A percentile compares a stretch with the other conserved stretches of the same genome.
Conservation (phyloP, 306 rosid genomes). For the Cucumis cinereus region DNA sequence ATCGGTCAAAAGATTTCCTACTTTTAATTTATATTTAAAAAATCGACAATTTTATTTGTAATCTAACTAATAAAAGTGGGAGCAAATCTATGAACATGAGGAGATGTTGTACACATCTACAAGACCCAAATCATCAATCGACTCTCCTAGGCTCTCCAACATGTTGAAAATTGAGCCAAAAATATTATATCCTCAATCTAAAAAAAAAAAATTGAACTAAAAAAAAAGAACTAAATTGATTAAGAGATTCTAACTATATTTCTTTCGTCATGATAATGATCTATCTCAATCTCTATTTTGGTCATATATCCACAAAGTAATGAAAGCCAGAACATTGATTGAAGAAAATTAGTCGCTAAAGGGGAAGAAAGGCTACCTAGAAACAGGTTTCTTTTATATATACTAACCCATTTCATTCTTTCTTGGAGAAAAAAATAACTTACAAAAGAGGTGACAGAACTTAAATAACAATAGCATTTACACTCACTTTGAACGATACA, state of each 20-base stretch:
- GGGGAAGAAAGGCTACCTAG: background rate
- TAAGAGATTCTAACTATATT: background rate
- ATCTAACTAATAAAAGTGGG: too few species aligned
- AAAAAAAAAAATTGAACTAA: too few species aligned
- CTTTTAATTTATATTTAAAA: too few species aligned
- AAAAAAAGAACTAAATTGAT: too few species aligned
- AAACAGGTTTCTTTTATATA: background rate
- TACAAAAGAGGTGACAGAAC: background rate
- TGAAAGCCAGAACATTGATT: background rate
- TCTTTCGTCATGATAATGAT: background rate
- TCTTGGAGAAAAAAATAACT: background rate
- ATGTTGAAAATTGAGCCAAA: too few species aligned
- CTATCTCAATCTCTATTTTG: background rate
- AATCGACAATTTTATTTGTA: too few species aligned
- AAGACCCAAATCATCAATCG: too few species aligned
- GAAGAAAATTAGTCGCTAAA: background rate
- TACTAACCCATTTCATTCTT: conserved; percentile 1
- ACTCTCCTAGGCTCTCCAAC: too few species aligned
- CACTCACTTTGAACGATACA: background rate
- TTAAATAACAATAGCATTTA: background rate
- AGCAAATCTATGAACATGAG: too few species aligned
- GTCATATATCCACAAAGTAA: background rate
- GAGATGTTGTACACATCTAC: too few species aligned
- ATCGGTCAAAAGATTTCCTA: too few species aligned
- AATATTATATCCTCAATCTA: too few species aligned